These are phyloP conservation scores for Chlamydomonas schloesseri DNA, from an alignment of 139 green algal genomes.

Conservation along the genomic window DNA sequence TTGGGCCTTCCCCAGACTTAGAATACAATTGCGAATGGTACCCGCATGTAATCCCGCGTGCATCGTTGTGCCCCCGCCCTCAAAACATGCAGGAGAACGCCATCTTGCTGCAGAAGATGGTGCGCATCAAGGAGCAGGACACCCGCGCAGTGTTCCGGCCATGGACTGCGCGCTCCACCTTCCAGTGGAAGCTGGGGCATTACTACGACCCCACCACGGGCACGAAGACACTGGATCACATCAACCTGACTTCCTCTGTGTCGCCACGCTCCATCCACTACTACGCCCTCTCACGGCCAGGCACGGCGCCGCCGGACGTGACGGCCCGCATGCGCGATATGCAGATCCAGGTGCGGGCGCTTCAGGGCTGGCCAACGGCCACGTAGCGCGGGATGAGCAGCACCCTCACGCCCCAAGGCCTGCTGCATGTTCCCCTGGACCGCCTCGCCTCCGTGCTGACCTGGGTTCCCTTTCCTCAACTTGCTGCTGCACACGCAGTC, in stretches of 20 bases:
- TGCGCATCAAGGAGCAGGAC: slow-evolving; percentile 54
- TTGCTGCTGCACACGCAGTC: background rate
- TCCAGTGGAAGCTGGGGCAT: slow-evolving; percentile 44
- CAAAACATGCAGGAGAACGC: slow-evolving; percentile 55
- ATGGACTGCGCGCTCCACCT: slow-evolving; percentile 46
- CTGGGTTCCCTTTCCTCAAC: too few relatives aligned
- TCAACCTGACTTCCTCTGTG: slow-evolving; percentile 39
- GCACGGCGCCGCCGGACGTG: slow-evolving; percentile 13
- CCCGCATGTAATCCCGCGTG: too few relatives aligned
- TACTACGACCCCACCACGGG: slow-evolving; percentile 33
- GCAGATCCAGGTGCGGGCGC: slow-evolving; percentile 37
- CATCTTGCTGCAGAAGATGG: slow-evolving; percentile 53
- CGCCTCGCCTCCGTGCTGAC: too few relatives aligned
- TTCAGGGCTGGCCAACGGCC: too few relatives aligned
- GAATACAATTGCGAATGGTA: too few relatives aligned
- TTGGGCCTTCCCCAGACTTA: too few relatives aligned
- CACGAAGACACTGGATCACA: slow-evolving; percentile 54
- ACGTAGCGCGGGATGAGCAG: too few relatives aligned
- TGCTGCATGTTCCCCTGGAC: too few relatives aligned
- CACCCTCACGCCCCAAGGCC: too few relatives aligned
- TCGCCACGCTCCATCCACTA: slow-evolving; percentile 46
- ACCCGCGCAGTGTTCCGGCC: slow-evolving; percentile 38
- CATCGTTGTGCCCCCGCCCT: too few relatives aligned
- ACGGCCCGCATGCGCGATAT: slow-evolving; percentile 34
- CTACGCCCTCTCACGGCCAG: background rate